Conservation (phyloP, 192 early-diverging fungal genomes). For the Spizellomyces sp. region DNA sequence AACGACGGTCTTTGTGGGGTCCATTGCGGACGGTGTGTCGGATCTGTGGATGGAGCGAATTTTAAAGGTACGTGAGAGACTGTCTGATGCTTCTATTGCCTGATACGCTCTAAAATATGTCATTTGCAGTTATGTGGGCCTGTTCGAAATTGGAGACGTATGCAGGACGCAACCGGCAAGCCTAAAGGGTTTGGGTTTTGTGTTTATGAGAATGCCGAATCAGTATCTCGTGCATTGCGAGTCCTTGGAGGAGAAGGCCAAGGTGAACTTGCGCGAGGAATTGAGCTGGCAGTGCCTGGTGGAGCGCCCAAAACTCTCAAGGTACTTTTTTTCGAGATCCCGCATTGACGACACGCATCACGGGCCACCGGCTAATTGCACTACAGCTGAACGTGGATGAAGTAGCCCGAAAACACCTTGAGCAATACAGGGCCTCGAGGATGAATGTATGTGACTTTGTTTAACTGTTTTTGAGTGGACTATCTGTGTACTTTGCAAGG, state of each 20-base stretch:
- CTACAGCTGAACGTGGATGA: conserved; percentile 61
- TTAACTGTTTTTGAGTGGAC: background rate
- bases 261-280: conserved; percentile 25
- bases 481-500: background rate
- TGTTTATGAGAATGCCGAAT: conserved; percentile 67
- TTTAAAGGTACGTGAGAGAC: conserved; percentile 50
- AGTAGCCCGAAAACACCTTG: conserved; percentile 55
- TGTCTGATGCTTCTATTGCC: conserved; percentile 19
- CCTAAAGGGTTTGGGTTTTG: conserved; percentile 77
- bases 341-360: conserved; percentile 31
- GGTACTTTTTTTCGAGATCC: conserved; percentile 31
- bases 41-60: conserved; percentile 69
- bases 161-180: conserved; percentile 62
- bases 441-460: conserved; percentile 1
- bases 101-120: background rate
- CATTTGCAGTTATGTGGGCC: conserved; percentile 64
- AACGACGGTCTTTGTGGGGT: conserved; percentile 71
- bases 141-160: conserved; percentile 69
- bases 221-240: conserved; percentile 63
- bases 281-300: conserved; percentile 41
- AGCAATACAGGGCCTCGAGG: conserved; percentile 35
- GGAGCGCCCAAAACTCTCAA: conserved; percentile 52
- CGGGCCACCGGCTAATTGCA: background rate
- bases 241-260: conserved; percentile 66
- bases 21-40: conserved; percentile 67